A percentile compares a stretch with the other conserved stretches of the same genome.
Evolutionary conservation across 2,329 filamentous ascomycete species (phyloP).

Genomic region (Pseudocercospora fuligena): DNA sequence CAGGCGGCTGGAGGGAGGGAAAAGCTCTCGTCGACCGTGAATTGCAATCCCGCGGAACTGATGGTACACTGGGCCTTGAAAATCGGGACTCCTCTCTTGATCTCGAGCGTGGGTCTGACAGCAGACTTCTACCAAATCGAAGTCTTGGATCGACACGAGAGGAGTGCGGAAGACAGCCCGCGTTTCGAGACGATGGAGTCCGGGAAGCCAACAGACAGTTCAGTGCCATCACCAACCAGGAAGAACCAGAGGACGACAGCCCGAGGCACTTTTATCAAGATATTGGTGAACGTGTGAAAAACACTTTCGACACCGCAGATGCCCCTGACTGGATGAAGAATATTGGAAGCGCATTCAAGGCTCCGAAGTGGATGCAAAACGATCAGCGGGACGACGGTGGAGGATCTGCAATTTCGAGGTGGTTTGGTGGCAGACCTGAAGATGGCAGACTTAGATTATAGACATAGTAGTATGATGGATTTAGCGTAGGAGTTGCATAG

Average conservation of each 20-base stretch:
- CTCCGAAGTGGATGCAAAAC: constrained; percentile 80
- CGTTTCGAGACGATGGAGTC: constrained; percentile 25
- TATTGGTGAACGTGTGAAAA: constrained; percentile 83
- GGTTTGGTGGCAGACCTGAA: constrained; percentile 41
- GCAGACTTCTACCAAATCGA: not conserved
- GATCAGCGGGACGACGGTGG: constrained; percentile 42
- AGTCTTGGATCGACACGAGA: constrained; percentile 5
- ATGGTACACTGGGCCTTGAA: constrained; percentile 43
- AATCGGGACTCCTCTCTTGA: constrained; percentile 37
- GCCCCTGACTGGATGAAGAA: constrained; percentile 76
- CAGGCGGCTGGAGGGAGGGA: constrained; percentile 88
- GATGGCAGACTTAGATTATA: constrained; percentile 40
- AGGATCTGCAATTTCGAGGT: constrained; percentile 34
- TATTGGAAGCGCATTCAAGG: constrained; percentile 69
- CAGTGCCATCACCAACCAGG: constrained; percentile 42
- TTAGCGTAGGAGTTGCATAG: constrained; percentile 23
- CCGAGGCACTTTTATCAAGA: constrained; percentile 74
- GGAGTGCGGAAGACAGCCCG: constrained; percentile 11
- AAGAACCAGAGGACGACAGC: constrained; percentile 69
- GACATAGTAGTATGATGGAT: constrained; percentile 1
- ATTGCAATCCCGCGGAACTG: constrained; percentile 47
- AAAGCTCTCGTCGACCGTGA: constrained; percentile 89
- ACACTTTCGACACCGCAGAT: constrained; percentile 85
- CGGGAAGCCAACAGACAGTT: constrained; percentile 38
- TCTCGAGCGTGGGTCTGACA: constrained; percentile 29